Evolutionary conservation across 2,329 filamentous ascomycete genomes (phyloP).

Genomic region (Westerdykella ornata): DNA sequence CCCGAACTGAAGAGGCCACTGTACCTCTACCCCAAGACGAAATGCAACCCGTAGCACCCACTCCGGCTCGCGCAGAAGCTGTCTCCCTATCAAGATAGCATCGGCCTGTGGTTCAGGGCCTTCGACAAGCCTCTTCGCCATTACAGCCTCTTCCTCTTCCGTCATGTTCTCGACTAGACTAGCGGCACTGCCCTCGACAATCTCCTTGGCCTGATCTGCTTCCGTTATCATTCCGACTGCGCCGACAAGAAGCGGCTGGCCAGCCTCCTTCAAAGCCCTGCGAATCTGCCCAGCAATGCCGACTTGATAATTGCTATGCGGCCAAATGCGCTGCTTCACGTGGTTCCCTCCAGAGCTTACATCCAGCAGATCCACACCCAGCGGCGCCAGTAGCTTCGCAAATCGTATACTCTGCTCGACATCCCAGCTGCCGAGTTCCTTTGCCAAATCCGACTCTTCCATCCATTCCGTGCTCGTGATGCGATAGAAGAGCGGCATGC

Average conservation of each 20-base stretch:
- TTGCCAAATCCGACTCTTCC: slow-evolving; percentile 8
- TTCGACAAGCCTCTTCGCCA: neutral
- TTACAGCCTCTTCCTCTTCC: slow-evolving; percentile 14
- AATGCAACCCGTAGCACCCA: slow-evolving; percentile 46
- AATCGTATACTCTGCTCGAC: slow-evolving; percentile 27
- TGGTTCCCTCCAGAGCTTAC: slow-evolving; percentile 40
- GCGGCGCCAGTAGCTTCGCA: slow-evolving; percentile 26
- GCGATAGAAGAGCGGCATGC: slow-evolving; percentile 13
- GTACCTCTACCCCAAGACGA: slow-evolving; percentile 40
- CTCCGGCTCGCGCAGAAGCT: slow-evolving; percentile 47
- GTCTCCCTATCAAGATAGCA: slow-evolving; percentile 42
- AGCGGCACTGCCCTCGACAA: slow-evolving; percentile 16
- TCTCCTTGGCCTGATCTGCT: slow-evolving; percentile 40
- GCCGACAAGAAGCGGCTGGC: slow-evolving; percentile 41
- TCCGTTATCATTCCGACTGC: slow-evolving; percentile 46
- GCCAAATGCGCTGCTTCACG: slow-evolving; percentile 36
- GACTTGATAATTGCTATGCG: slow-evolving; percentile 38
- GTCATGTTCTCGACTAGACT: slow-evolving; percentile 12
- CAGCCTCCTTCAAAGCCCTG: slow-evolving; percentile 28
- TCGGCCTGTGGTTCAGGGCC: slow-evolving; percentile 29
- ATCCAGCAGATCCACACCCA: slow-evolving; percentile 37
- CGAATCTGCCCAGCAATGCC: slow-evolving; percentile 39
- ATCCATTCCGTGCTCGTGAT: slow-evolving; percentile 18
- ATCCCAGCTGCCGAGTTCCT: slow-evolving; percentile 23
- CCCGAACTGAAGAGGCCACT: slow-evolving; percentile 39